phyloP scores from a whole-genome alignment of 148 eudicot genomes.

The Chenopodium berlandieri region DNA sequence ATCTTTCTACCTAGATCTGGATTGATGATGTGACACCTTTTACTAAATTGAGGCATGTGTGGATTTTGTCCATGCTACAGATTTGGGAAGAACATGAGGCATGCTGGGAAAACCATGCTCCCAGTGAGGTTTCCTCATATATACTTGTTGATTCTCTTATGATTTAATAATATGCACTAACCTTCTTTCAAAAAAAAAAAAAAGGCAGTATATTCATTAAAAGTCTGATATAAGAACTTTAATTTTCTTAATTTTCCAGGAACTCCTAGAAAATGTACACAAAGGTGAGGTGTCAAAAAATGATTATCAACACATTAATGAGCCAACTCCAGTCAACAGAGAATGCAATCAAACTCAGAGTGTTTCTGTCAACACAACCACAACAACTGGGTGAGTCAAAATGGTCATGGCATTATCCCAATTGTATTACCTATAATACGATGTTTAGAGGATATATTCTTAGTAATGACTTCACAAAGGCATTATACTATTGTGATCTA shows the following conservation, averaged over 20 bases:
- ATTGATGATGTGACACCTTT: too few species aligned
- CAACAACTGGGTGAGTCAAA: slow-evolving; percentile 19
- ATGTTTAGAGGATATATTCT: too few species aligned
- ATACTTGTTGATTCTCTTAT: slow-evolving; percentile 2
- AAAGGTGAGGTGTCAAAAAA: slow-evolving; percentile 71
- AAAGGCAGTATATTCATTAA: too few species aligned
- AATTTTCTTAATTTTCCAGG: slow-evolving; percentile 40
- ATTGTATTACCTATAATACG: too few species aligned
- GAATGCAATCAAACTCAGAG: slow-evolving; percentile 31
- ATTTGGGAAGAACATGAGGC: slow-evolving; percentile 90
- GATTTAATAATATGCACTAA: too few species aligned
- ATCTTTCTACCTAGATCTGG: too few species aligned
- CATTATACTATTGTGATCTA: too few species aligned
- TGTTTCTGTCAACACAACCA: slow-evolving; percentile 34
- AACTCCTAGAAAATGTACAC: slow-evolving; percentile 67
- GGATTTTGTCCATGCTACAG: slow-evolving; percentile 70
- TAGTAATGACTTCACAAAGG: too few species aligned
- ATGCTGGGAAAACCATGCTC: slow-evolving; percentile 86
- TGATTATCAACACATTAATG: slow-evolving; percentile 74
- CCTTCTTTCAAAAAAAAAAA: too few species aligned
- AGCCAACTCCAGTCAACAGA: slow-evolving; percentile 35
- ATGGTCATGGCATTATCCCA: too few species aligned
- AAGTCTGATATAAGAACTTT: too few species aligned
- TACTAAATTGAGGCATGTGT: too few species aligned
- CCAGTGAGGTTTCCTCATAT: slow-evolving; percentile 37